Evolutionary conservation across 2,329 filamentous ascomycete genomes (phyloP).

Genomic region (Claviceps pazoutovae): DNA sequence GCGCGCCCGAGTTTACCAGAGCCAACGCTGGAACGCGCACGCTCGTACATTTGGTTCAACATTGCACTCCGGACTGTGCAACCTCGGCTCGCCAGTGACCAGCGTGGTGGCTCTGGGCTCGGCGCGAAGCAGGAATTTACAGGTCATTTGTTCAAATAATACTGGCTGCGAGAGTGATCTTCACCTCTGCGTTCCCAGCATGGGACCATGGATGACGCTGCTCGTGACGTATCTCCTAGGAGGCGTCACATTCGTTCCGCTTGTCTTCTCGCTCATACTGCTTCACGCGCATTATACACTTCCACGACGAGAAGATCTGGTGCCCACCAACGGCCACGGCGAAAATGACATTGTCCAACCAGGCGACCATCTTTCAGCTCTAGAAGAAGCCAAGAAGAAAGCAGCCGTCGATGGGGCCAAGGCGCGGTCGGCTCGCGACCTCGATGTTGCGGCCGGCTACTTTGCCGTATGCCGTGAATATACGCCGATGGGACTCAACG

Average conservation of each 20-base stretch:
- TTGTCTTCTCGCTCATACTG: constrained; percentile 48
- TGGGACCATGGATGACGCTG: constrained; percentile 42
- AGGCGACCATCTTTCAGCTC: constrained; percentile 49
- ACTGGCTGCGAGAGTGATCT: background rate
- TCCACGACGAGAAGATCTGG: constrained; percentile 35
- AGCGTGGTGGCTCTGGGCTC: background rate
- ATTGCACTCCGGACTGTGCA: background rate
- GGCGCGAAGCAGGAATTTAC: background rate
- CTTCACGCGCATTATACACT: constrained; percentile 56
- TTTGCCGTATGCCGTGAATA: constrained; percentile 94
- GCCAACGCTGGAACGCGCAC: background rate
- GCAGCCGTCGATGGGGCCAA: constrained; percentile 46
- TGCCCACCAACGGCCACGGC: constrained; percentile 14
- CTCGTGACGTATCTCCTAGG: constrained; percentile 70
- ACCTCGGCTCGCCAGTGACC: background rate
- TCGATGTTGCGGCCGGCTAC: constrained; percentile 76
- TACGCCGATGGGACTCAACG: constrained; percentile 79
- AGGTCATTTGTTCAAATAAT: background rate
- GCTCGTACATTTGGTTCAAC: background rate
- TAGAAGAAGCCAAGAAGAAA: constrained; percentile 45
- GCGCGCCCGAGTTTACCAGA: background rate
- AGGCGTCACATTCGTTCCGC: constrained; percentile 75
- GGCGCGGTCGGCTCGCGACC: constrained; percentile 41
- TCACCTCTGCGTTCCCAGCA: constrained; percentile 13
- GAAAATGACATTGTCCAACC: constrained; percentile 35